These are phyloP conservation scores for Globisporangium okanoganense DNA, from an alignment of 352 stramenopile species.

Conservation along the genomic window DNA sequence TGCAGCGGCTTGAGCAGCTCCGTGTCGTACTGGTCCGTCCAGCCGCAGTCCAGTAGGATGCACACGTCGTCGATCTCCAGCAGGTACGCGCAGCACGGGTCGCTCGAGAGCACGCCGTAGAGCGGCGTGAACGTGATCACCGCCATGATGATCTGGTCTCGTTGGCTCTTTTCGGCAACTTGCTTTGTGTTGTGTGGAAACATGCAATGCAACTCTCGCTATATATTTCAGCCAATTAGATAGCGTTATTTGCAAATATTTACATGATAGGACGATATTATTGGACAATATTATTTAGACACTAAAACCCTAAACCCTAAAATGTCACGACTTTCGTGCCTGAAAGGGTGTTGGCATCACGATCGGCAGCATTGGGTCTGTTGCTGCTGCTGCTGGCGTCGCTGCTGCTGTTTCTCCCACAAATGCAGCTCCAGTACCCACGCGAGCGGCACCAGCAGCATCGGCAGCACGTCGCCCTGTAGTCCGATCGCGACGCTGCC, in stretches of 20 bases:
- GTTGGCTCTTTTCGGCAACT: conserved; percentile 2
- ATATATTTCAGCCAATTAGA: conserved; percentile 6
- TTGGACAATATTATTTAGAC: conserved; percentile 2
- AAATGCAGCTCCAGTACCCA: conserved; percentile 44
- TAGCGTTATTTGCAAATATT: not conserved
- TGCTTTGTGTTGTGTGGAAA: conserved; percentile 1
- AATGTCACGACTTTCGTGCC: conserved; percentile 25
- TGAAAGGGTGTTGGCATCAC: not conserved
- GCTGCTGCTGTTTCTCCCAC: conserved; percentile 31
- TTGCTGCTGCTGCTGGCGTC: conserved; percentile 6
- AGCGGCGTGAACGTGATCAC: conserved; percentile 91
- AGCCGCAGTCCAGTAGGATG: conserved; percentile 90
- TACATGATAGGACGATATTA: not conserved
- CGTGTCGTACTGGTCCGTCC: conserved; percentile 86
- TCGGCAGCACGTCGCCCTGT: conserved; percentile 30
- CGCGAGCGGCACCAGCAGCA: conserved; percentile 41
- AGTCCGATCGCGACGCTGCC: conserved; percentile 36
- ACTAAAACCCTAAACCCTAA: conserved; percentile 3
- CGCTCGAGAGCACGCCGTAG: conserved; percentile 80
- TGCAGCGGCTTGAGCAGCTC: conserved; percentile 80
- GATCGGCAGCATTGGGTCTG: not conserved
- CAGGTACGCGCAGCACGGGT: conserved; percentile 83
- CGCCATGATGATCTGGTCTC: conserved; percentile 49
- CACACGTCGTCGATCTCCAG: conserved; percentile 90
- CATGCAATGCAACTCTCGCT: not conserved